phyloP scores from a whole-genome alignment of 768 basidiomycete genomes.

The Chalciporus piperatus region DNA sequence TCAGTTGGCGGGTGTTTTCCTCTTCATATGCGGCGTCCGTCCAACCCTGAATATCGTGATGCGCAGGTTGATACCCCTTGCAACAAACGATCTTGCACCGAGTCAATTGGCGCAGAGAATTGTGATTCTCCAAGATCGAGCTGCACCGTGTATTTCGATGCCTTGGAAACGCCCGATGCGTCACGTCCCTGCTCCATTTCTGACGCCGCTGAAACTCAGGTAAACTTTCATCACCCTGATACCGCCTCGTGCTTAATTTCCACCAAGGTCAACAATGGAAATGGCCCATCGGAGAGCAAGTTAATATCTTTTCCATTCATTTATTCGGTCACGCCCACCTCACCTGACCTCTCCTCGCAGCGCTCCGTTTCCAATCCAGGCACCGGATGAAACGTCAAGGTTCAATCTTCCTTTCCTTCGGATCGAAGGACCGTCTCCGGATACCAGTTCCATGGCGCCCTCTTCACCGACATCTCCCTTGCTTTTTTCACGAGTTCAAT shows the following conservation, averaged over 20 bases:
- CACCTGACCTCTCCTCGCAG: slow-evolving; percentile 7
- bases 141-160: slow-evolving; percentile 25
- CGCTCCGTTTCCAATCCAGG: slow-evolving; percentile 7
- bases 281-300: slow-evolving; percentile 9
- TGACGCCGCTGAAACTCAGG: slow-evolving; percentile 9
- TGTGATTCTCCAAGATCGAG: slow-evolving; percentile 9
- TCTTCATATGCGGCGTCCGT: background rate
- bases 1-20: background rate
- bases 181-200: slow-evolving; percentile 4
- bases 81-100: background rate
- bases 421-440: slow-evolving; percentile 16
- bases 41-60: slow-evolving; percentile 4
- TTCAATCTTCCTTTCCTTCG: slow-evolving; percentile 19
- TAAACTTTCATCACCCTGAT: slow-evolving; percentile 3
- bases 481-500: background rate
- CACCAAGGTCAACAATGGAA: slow-evolving; percentile 9
- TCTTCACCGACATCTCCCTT: slow-evolving; percentile 4
- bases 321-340: slow-evolving; percentile 6
- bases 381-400: slow-evolving; percentile 11
- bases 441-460: background rate
- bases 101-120: background rate
- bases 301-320: slow-evolving; percentile 10
- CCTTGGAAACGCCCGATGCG: slow-evolving; percentile 15
- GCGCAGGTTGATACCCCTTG: slow-evolving; percentile 7
- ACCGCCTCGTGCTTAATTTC: background rate